These are phyloP conservation scores for Moringa oleifera DNA, from an alignment of 345 rosid genomes.

Conservation along the genomic window DNA sequence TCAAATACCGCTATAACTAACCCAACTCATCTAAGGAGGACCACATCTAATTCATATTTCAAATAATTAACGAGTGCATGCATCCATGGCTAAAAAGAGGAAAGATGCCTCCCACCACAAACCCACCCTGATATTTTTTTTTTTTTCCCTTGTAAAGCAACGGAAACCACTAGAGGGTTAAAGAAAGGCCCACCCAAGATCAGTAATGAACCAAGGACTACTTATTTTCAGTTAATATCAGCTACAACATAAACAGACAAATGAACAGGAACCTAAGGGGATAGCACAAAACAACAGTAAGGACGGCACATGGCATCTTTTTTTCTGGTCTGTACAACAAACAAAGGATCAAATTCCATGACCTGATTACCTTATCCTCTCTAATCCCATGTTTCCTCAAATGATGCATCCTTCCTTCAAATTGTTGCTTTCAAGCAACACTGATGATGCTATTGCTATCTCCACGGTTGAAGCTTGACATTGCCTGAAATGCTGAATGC, in stretches of 20 bases:
- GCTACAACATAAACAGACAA: conserved; percentile 16
- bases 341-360: conserved; percentile 20
- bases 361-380: conserved; percentile 27
- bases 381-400: conserved; percentile 22
- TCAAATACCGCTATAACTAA: neutral
- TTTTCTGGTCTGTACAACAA: conserved; percentile 48
- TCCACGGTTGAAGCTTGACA: conserved; percentile 50
- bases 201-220: neutral
- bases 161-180: conserved; percentile 6
- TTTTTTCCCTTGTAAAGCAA: neutral
- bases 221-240: conserved; percentile 24
- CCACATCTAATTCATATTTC: conserved; percentile 11
- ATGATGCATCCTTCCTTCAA: conserved; percentile 10
- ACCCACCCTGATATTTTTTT: neutral
- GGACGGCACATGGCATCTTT: conserved; percentile 10
- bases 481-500: conserved; percentile 42
- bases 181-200: conserved; percentile 5
- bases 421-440: conserved; percentile 46
- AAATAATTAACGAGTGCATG: too few relatives aligned
- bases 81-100: neutral
- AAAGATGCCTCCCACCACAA: conserved; percentile 6
- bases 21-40: conserved; percentile 1
- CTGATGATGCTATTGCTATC: conserved; percentile 63
- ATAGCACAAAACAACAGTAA: conserved; percentile 10
- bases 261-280: conserved; percentile 11